Conservation (phyloP, 192 early-diverging fungal genomes). For the Backusella westeae region DNA sequence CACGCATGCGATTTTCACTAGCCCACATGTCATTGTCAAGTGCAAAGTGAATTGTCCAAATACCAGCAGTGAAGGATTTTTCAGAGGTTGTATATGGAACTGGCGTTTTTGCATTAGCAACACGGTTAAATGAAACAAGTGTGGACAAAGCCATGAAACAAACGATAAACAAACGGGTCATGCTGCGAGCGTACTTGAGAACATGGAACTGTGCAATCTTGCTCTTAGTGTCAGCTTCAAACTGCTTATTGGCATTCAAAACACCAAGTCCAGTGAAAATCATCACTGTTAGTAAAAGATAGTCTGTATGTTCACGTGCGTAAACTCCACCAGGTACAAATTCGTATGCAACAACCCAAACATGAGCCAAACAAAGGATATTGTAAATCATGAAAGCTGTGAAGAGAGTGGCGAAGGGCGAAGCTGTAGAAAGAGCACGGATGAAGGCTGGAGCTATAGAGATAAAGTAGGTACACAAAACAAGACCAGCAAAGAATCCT, state of each 20-base stretch:
- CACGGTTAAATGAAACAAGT: slow-evolving; percentile 41
- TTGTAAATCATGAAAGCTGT: slow-evolving; percentile 65
- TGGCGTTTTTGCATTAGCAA: slow-evolving; percentile 49
- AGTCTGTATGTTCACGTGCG: slow-evolving; percentile 73
- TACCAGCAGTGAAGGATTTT: slow-evolving; percentile 70
- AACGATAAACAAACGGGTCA: slow-evolving; percentile 39
- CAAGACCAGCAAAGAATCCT: slow-evolving; percentile 63
- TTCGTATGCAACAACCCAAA: slow-evolving; percentile 82
- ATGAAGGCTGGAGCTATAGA: slow-evolving; percentile 62
- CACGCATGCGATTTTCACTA: slow-evolving; percentile 69
- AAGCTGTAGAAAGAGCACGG: slow-evolving; percentile 49
- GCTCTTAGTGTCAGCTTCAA: neutral
- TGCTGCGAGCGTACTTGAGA: slow-evolving; percentile 34
- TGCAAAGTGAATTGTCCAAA: slow-evolving; percentile 88
- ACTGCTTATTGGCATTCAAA: slow-evolving; percentile 31
- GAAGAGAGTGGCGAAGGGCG: slow-evolving; percentile 65
- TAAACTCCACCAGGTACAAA: slow-evolving; percentile 79
- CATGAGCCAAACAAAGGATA: slow-evolving; percentile 67
- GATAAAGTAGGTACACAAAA: slow-evolving; percentile 57
- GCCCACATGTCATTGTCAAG: slow-evolving; percentile 87
- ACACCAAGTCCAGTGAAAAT: slow-evolving; percentile 56
- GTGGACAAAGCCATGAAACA: slow-evolving; percentile 38
- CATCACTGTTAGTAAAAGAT: slow-evolving; percentile 63
- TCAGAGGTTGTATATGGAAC: slow-evolving; percentile 60
- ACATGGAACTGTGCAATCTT: slow-evolving; percentile 21